Conservation (phyloP, 2,329 filamentous ascomycete species). For the Aaosphaeria arxii region DNA sequence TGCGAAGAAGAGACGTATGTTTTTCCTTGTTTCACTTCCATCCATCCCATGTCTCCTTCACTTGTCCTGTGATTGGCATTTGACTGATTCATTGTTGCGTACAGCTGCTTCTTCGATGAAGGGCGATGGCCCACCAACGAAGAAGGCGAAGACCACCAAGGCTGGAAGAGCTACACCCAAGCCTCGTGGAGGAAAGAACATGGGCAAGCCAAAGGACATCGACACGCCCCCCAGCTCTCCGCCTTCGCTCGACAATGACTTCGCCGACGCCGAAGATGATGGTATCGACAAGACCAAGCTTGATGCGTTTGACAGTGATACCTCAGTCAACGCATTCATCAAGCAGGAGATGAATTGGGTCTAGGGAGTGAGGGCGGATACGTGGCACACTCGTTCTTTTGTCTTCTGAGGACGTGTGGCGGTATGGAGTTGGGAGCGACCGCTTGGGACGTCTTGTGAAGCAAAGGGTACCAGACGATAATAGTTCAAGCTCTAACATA, state of each 20-base stretch:
- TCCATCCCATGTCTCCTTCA: background rate
- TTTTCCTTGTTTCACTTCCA: background rate
- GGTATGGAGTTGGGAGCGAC: too few relatives aligned
- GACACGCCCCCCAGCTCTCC: too few relatives aligned
- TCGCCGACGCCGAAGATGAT: background rate
- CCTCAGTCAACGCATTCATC: too few relatives aligned
- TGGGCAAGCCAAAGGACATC: background rate
- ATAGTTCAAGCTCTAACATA: too few relatives aligned
- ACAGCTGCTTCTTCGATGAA: background rate
- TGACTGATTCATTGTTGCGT: background rate
- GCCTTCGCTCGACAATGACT: background rate
- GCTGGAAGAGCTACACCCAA: conserved; percentile 8
- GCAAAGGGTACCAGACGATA: too few relatives aligned
- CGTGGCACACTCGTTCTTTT: too few relatives aligned
- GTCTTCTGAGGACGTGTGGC: too few relatives aligned
- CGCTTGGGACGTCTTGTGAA: too few relatives aligned
- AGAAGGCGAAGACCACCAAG: conserved; percentile 4
- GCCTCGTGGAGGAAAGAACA: conserved; percentile 11
- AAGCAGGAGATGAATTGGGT: too few relatives aligned
- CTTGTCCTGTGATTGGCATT: too few relatives aligned
- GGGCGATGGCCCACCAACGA: conserved; percentile 6
- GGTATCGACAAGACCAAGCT: background rate
- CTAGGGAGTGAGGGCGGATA: too few relatives aligned
- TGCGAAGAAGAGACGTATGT: conserved; percentile 14
- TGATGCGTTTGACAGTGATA: too few relatives aligned